phyloP scores from a whole-genome alignment of 1,284 basidiomycete species.

The Leccinum variabile region DNA sequence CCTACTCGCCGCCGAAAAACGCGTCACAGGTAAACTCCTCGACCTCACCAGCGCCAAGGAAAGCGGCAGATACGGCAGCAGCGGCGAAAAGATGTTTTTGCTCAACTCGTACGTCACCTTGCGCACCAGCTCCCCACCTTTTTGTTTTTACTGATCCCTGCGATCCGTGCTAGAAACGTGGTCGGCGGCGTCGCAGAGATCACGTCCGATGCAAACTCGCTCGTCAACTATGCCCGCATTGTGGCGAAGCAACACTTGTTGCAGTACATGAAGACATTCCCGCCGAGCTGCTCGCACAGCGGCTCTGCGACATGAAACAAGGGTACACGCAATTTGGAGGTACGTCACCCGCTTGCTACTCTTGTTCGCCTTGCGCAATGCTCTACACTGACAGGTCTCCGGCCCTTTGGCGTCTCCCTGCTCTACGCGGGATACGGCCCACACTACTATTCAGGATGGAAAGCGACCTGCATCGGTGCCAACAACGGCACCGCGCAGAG shows the following conservation, averaged over 20 bases:
- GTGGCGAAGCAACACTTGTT: conserved; percentile 83
- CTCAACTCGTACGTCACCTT: conserved; percentile 80
- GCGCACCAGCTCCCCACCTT: conserved; percentile 36
- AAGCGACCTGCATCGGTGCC: conserved; percentile 96
- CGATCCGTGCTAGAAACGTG: conserved; percentile 69
- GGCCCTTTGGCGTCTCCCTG: conserved; percentile 96
- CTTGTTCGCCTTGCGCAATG: not conserved
- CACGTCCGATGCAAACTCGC: conserved; percentile 96
- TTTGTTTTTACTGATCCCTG: not conserved
- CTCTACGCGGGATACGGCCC: conserved; percentile 97
- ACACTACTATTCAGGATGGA: conserved; percentile 98
- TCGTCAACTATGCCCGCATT: conserved; percentile 94
- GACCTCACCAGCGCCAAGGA: conserved; percentile 86
- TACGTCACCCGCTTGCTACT: conserved; percentile 37
- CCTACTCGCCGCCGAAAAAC: conserved; percentile 39
- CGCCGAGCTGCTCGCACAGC: conserved; percentile 92
- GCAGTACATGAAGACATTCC: conserved; percentile 96
- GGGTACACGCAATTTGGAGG: conserved; percentile 98
- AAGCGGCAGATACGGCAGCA: conserved; percentile 82
- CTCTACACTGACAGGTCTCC: conserved; percentile 78
- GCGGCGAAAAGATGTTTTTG: conserved; percentile 96
- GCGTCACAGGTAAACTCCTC: conserved; percentile 95
- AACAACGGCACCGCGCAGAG: conserved; percentile 96
- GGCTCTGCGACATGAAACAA: conserved; percentile 96
- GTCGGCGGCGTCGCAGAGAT: conserved; percentile 94